Evolutionary conservation across 2,329 filamentous ascomycete species (phyloP).

Genomic region (Aspergillus transmontanensis): DNA sequence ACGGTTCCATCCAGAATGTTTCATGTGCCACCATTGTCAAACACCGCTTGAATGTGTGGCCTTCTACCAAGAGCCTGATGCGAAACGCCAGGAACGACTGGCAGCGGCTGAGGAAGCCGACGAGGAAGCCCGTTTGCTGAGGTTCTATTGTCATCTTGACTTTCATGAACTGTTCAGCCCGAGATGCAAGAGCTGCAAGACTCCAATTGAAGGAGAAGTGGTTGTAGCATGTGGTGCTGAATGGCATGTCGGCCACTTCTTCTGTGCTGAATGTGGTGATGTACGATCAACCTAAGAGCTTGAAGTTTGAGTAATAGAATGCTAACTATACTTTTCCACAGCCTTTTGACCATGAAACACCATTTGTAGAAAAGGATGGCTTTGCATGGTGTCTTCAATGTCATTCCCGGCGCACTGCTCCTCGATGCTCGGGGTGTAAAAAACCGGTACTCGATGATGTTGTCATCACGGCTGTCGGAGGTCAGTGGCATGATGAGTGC

Average conservation of each 20-base stretch:
- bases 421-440: slow-evolving; percentile 84
- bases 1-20: slow-evolving; percentile 92
- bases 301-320: background rate
- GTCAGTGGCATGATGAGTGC: slow-evolving; percentile 91
- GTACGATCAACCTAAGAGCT: slow-evolving; percentile 33
- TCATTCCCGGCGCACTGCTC: slow-evolving; percentile 86
- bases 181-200: slow-evolving; percentile 92
- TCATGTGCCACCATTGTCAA: slow-evolving; percentile 83
- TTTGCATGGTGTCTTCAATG: slow-evolving; percentile 96
- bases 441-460: slow-evolving; percentile 84
- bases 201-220: slow-evolving; percentile 93
- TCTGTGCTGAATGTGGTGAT: slow-evolving; percentile 97
- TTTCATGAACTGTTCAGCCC: slow-evolving; percentile 95
- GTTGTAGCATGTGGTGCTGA: slow-evolving; percentile 91
- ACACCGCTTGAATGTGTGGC: slow-evolving; percentile 91
- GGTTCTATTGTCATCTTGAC: slow-evolving; percentile 98
- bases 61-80: slow-evolving; percentile 88
- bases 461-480: slow-evolving; percentile 84
- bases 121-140: slow-evolving; percentile 63
- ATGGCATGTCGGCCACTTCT: slow-evolving; percentile 98
- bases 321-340: slow-evolving; percentile 27
- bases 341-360: slow-evolving; percentile 64
- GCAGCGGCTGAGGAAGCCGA: slow-evolving; percentile 66
- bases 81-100: slow-evolving; percentile 69
- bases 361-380: slow-evolving; percentile 96